phyloP scores from a whole-genome alignment of 192 early-diverging fungal genomes.

The Linnemannia hyalina region DNA sequence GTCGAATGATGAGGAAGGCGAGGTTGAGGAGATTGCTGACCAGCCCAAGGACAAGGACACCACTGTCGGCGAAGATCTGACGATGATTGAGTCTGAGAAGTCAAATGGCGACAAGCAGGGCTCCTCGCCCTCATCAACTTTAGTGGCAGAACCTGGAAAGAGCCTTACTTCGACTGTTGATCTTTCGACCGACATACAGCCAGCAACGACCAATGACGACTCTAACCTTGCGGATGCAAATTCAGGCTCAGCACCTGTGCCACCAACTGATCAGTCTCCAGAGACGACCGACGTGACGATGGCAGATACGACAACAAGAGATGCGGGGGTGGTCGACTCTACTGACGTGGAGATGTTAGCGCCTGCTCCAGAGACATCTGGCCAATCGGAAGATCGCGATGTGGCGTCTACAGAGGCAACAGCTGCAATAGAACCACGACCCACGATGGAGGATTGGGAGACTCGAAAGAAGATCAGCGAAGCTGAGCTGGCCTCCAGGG shows the following conservation, averaged over 20 bases:
- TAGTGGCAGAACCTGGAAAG: background rate
- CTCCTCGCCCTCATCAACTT: background rate
- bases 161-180: background rate
- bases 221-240: background rate
- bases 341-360: background rate
- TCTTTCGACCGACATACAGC: background rate
- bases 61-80: background rate
- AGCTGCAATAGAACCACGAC: slow-evolving; percentile 18
- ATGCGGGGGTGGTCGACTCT: background rate
- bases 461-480: slow-evolving; percentile 51
- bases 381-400: background rate
- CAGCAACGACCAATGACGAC: background rate
- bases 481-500: slow-evolving; percentile 42
- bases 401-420: background rate
- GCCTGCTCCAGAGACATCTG: background rate
- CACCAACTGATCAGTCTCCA: background rate
- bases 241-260: background rate
- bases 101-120: background rate
- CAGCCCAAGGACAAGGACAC: background rate
- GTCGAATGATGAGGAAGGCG: slow-evolving; percentile 23
- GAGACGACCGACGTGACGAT: background rate
- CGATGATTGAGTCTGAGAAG: background rate
- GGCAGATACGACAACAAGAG: background rate
- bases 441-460: slow-evolving; percentile 48
- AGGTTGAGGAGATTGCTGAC: slow-evolving; percentile 5